A percentile compares a stretch with the other conserved stretches of the same genome.
These are phyloP conservation scores for Colletotrichum godetiae DNA, from an alignment of 2,329 filamentous ascomycete species.

Conservation along the genomic window DNA sequence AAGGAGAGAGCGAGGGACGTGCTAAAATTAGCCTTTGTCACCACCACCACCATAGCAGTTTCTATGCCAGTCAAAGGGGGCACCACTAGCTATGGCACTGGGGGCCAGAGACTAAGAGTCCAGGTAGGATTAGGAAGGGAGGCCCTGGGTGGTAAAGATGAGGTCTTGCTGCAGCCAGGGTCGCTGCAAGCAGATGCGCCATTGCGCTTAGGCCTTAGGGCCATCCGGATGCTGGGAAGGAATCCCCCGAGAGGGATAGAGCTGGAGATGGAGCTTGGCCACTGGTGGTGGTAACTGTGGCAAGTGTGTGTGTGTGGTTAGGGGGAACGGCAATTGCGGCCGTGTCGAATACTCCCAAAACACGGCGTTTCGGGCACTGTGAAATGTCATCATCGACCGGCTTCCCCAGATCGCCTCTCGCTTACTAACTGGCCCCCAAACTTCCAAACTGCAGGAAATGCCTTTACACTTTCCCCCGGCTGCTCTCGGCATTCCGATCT, in stretches of 20 bases:
- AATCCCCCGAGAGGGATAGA: not conserved
- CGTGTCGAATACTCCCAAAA: not conserved
- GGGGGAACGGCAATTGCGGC: not conserved
- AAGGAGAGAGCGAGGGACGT: not conserved
- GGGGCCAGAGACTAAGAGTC: no score
- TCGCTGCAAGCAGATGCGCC: conserved; percentile 17
- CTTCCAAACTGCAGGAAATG: not conserved
- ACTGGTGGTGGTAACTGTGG: no score
- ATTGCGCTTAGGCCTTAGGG: not conserved
- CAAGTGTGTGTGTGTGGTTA: not conserved
- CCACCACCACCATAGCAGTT: not conserved
- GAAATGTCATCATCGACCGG: conserved; percentile 17
- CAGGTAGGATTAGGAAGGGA: no score
- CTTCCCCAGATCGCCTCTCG: conserved; percentile 25
- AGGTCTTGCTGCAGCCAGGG: not conserved
- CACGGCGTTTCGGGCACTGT: conserved; percentile 5
- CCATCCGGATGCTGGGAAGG: not conserved
- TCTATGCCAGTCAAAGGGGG: not conserved
- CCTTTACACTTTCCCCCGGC: conserved; percentile 10
- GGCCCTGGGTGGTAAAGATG: no score
- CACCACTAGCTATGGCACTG: not conserved
- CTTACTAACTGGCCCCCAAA: not conserved
- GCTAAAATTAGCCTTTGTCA: conserved; percentile 30
- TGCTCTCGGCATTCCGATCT: not conserved
- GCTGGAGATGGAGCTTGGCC: not conserved